Base-by-base conservation (phyloP, 352 stramenopile genomes). In the Blastocystis hominis region DNA sequence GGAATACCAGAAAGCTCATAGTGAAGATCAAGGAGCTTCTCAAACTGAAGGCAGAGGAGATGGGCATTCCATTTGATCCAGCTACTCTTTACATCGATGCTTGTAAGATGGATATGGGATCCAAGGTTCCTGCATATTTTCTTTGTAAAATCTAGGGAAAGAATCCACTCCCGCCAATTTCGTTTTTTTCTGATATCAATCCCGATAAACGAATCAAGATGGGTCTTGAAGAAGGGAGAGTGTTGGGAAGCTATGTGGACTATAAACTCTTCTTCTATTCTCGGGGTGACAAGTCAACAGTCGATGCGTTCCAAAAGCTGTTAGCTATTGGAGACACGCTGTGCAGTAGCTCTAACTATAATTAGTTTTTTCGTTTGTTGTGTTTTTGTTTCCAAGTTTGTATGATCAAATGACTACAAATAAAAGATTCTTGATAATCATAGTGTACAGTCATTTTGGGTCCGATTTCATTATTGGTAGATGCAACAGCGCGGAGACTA, bases 401-500 rank as follows among this genome's bases (percentile, higher is more conserved):
- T 30, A 30, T 30, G 24, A 30, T 30, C 24, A 30, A 30, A 30
- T 30, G 24, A 30, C 24, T 30, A 30, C 24, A 30, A 59, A 13
- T 59, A 59, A 59, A n/a, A 59, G 10, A n/a, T 20, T 38, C 72
- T 69, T 84, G 36, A 53, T 84, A 66, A 47, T 66, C 72, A 84
- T 54, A 34, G 15, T 38, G 50, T 77, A 40, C 9, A 75, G 46
- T 75, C 30, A 75, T 47, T 77, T 30, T 2, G 40, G 7, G 10
- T 17, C 55, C 0, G 3, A 56, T 56, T 5, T 55, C 5, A 10
- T 34, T 7, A 53, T 66, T 36, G 7, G 7, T 20, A 2, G 47
- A 84, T 84, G 72, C 72, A 84, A 84, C 30, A 42, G 24, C 20
- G 54, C 36, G 72, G 72, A 38, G 72, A 84, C 36, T 84, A 66